Evolutionary conservation across 768 basidiomycete genomes (phyloP).

Genomic region (Hygrocybe punicea): DNA sequence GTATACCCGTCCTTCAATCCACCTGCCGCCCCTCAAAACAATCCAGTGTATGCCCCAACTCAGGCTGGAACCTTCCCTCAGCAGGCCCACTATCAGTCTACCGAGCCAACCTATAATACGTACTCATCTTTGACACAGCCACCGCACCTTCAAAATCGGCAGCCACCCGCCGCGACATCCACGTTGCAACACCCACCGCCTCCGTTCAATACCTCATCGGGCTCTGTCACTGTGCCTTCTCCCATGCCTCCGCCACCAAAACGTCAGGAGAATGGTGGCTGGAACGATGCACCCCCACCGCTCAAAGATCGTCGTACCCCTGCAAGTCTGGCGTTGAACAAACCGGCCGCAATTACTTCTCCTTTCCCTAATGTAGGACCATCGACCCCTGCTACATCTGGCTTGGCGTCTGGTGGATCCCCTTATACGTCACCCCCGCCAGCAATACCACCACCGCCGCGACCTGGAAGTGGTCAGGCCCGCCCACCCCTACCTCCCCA

Average conservation of each 20-base stretch:
- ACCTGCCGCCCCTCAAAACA: slow-evolving; percentile 10
- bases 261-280: slow-evolving; percentile 70
- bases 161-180: not conserved
- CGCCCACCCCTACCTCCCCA: slow-evolving; percentile 44
- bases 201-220: not conserved
- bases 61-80: slow-evolving; percentile 10
- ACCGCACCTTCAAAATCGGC: slow-evolving; percentile 10
- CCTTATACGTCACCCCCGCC: slow-evolving; percentile 43
- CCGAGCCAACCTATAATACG: slow-evolving; percentile 16
- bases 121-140: slow-evolving; percentile 14
- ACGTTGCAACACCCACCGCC: not conserved
- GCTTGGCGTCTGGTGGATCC: slow-evolving; percentile 42
- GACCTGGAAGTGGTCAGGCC: slow-evolving; percentile 59
- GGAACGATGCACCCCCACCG: slow-evolving; percentile 83
- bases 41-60: slow-evolving; percentile 14
- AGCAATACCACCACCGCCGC: slow-evolving; percentile 57
- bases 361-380: slow-evolving; percentile 77
- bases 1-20: slow-evolving; percentile 27
- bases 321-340: slow-evolving; percentile 44
- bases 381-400: slow-evolving; percentile 39
- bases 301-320: slow-evolving; percentile 44
- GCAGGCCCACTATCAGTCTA: slow-evolving; percentile 12
- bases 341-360: slow-evolving; percentile 72
- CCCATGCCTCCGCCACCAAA: slow-evolving; percentile 53
- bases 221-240: not conserved